Evolutionary conservation across 169 alveolate genomes (phyloP).

Genomic region (Plasmodium vinckei): DNA sequence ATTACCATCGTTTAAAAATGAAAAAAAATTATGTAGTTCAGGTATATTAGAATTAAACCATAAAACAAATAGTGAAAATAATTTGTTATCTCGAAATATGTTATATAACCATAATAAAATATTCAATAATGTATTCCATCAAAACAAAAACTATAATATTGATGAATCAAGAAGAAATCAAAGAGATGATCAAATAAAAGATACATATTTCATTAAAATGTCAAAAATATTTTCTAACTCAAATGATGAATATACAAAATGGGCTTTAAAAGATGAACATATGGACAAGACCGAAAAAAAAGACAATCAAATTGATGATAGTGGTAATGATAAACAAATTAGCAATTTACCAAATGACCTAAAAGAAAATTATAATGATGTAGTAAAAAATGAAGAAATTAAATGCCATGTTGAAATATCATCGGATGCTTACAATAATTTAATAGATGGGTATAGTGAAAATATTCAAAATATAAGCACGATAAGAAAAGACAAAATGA

Average conservation of each 20-base stretch:
- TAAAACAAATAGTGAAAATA: background rate
- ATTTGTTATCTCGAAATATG: background rate
- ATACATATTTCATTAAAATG: constrained; percentile 6
- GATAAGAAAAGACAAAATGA: background rate
- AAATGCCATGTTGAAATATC: background rate
- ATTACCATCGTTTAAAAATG: background rate
- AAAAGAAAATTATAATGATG: background rate
- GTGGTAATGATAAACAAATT: background rate
- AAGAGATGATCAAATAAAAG: constrained; percentile 8
- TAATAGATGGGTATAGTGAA: background rate
- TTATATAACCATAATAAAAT: background rate
- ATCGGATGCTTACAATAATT: background rate
- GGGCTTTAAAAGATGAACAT: background rate
- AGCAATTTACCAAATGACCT: too few relatives aligned
- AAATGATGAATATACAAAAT: constrained; percentile 41
- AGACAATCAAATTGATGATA: background rate
- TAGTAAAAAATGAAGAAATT: background rate
- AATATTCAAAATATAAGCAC: background rate
- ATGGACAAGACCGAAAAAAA: background rate
- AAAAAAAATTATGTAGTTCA: background rate
- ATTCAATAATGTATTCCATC: background rate
- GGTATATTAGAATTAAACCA: background rate
- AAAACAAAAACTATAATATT: background rate
- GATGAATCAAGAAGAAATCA: background rate
- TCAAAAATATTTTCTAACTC: constrained; percentile 28